Percentiles rank a stretch among this genome's conserved stretches.
These are phyloP conservation scores for Candida tropicalis DNA, from an alignment of 1,139 yeast genomes.

Conservation along the genomic window DNA sequence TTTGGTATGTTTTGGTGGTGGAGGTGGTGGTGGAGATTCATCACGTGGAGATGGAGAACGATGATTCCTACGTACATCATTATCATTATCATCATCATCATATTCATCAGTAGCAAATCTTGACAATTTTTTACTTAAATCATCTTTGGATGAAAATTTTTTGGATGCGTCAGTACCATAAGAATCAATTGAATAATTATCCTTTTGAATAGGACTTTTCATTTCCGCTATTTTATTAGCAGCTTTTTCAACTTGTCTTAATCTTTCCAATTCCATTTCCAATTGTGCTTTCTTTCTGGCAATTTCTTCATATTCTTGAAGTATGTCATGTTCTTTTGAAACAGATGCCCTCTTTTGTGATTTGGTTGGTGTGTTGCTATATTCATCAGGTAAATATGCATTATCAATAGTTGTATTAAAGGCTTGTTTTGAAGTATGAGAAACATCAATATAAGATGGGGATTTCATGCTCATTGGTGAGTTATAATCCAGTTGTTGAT, in stretches of 20 bases:
- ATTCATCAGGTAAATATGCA: slow-evolving; percentile 24
- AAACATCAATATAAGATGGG: slow-evolving; percentile 12
- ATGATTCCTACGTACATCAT: slow-evolving; percentile 10
- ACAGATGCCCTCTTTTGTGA: slow-evolving; percentile 10
- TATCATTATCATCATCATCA: slow-evolving; percentile 23
- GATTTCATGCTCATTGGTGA: slow-evolving; percentile 10
- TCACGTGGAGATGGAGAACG: slow-evolving; percentile 10
- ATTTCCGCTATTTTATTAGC: slow-evolving; percentile 6
- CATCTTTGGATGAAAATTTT: slow-evolving; percentile 37
- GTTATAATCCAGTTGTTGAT: slow-evolving; percentile 1
- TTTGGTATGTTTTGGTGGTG: slow-evolving; percentile 45
- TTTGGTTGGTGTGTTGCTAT: slow-evolving; percentile 21
- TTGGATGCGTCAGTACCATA: slow-evolving; percentile 43
- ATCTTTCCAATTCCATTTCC: slow-evolving; percentile 42
- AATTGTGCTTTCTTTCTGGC: slow-evolving; percentile 40
- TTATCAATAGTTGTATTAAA: slow-evolving; percentile 31
- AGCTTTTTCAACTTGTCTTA: slow-evolving; percentile 38
- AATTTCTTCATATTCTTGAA: slow-evolving; percentile 32
- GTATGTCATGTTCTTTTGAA: slow-evolving; percentile 15
- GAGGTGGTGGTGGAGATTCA: slow-evolving; percentile 52
- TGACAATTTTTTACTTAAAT: slow-evolving; percentile 39
- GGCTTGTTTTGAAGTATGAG: slow-evolving; percentile 9
- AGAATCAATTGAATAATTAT: slow-evolving; percentile 27
- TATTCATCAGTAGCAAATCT: slow-evolving; percentile 31
- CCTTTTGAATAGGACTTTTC: slow-evolving; percentile 8